Evolutionary conservation across 1,284 basidiomycete species (phyloP), one percentile per base, ranked within the genome.

Genomic region (Malassezia nana): DNA sequence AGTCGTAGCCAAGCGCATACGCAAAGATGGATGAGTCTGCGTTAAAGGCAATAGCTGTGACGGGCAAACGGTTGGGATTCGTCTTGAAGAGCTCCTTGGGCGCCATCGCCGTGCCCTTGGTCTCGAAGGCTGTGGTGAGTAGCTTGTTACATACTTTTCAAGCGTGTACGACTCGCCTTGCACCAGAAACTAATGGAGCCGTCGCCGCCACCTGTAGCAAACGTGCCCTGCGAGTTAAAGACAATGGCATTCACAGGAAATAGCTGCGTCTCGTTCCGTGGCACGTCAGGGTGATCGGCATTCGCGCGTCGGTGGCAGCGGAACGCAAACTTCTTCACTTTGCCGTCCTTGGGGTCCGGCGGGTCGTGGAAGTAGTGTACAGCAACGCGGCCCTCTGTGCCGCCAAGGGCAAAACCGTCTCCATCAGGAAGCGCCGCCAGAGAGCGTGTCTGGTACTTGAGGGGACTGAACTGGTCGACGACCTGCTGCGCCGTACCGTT

Each of bases 151-250:
- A 59, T 69, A 89, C 88, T 83, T 77, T 89, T 91, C 72, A 96
- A 79, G 45, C 89, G 82, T 13, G 85, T 90, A 51, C 89, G 84
- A 9, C 84, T 81, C 72, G 89, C 86, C 75, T 88, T 89, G 76
- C 91, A 87, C 89, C 89, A 75, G 52, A 73, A 69, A 49, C 67
- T 72, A 50, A 75, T 69, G 8, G 65, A 65, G 25, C 69, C 72
- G 74, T 84, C 66, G 9, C 74, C 74, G 79, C 91, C 91, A 57
- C 86, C 89, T 0, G 90, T 95, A 28, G 87, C 86, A 77, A 95
- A 95, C 1, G 91, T 96, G 40, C 89, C 90, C 62, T 92, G 86
- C 1, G 84, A 80, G 72, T 95, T 89, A 80, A 95, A 95, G 1
- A 83, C 81, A 66, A 89, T 86, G 54, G 87, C 85, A 68, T 98